Base-by-base conservation (phyloP, 1,139 yeast species). In the Geotrichum australiense region DNA sequence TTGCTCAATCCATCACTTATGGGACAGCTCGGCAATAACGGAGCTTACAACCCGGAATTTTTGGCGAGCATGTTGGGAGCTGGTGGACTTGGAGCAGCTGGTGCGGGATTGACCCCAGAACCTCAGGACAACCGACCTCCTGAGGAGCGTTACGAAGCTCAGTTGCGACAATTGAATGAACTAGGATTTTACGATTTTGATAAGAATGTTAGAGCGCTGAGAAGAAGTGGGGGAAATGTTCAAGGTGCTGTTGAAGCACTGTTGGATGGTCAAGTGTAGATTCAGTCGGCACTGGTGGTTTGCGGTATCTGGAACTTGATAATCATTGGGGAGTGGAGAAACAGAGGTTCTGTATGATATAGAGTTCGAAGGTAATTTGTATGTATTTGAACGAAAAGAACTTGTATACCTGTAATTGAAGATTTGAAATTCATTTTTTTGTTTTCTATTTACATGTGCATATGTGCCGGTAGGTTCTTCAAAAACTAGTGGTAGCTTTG, bases 141-240 rank as follows among this genome's bases (percentile, higher is more conserved):
- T 8, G 98, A 91, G 68, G 97, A 86, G 62, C 74, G 94, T 49
- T 91, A 81, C 63, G 96, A 84, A 60, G 61, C 70, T n/a, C 97
- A 91, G 61, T 70, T 91, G 55, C 76, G 94, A 57, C 97, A 89
- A 62, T 73, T 91, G 60, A 91, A 91, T 61, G 98, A 91, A 59
- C 85, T 91, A 81, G 98, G 98, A 2, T 91, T 91, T 66, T 79
- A 76, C 53, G 97, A 91, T 54, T 91, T 89, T 58, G 97, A 91
- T 53, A 73, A 85, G 53, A 91, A 91, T 57, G 87, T 91, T 15
- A 80, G 80, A 20, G 97, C 97, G 1, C 71, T 91, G 56, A 78
- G 96, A 68, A 78, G 97, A 65, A 78, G 93, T 45, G 97, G 97
- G 20, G 98, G 98, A 10, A 84, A 89, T 53, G 97, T 91, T 15